Evolutionary conservation across 352 stramenopile species (phyloP).

Genomic region (Paralagenidium karlingii): DNA sequence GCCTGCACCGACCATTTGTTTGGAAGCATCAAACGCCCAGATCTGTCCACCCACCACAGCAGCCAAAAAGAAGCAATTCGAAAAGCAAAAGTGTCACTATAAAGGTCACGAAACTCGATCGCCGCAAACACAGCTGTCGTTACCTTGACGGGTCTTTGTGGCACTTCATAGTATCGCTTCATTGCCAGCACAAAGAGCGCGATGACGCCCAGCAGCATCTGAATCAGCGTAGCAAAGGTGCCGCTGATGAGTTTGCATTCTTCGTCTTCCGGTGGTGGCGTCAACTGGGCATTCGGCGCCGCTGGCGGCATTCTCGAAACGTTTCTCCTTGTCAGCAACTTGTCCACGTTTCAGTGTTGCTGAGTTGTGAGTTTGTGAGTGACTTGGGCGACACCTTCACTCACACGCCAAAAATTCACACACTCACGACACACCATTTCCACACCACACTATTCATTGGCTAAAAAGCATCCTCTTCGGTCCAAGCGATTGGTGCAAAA

Average conservation of each 20-base stretch:
- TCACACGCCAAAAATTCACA: no score
- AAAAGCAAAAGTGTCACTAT: not conserved
- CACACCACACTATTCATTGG: no score
- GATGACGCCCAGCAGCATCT: slow-evolving; percentile 69
- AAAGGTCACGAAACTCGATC: not conserved
- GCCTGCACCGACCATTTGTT: slow-evolving; percentile 75
- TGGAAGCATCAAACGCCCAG: slow-evolving; percentile 77
- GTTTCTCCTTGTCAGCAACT: no score
- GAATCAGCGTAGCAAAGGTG: slow-evolving; percentile 57
- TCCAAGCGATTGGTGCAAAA: no score
- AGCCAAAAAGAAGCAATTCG: not conserved
- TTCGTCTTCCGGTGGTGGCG: not conserved
- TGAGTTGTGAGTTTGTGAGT: no score
- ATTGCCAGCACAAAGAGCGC: slow-evolving; percentile 69
- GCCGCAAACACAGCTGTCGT: not conserved
- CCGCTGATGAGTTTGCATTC: slow-evolving; percentile 80
- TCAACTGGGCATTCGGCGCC: no score
- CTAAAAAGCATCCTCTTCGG: no score
- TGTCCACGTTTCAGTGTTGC: no score
- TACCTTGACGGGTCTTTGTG: slow-evolving; percentile 60
- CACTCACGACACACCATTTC: no score
- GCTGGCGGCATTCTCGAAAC: no score
- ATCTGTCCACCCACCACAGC: no score
- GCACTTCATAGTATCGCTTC: slow-evolving; percentile 61
- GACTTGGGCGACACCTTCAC: no score